Evolutionary conservation across 2,329 filamentous ascomycete species (phyloP), one percentile per base, ranked within the genome.

Genomic region (Ceratocystis colombiana): DNA sequence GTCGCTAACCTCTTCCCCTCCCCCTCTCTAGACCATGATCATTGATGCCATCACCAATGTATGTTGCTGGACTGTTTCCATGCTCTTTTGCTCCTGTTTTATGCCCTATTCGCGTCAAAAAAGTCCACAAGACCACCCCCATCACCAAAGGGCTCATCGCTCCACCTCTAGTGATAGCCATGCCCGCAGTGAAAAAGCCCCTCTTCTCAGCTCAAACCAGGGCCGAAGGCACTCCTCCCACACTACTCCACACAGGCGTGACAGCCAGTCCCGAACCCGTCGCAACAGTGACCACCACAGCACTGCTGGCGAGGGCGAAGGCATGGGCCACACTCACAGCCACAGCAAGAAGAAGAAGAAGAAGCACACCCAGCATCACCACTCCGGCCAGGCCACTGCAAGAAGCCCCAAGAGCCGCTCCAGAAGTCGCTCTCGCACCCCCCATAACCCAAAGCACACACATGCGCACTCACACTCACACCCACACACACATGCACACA

Each of bases 21-120:
- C 17, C n/a, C 25, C 50, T 1, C 45, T 69, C 45, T 68, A 85
- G 82, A 82, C 84, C 72, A 85, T 85, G 82, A 85, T 85, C 73
- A 82, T 79, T 64, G 82, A 85, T 73, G 82, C 81, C 65, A 85
- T 85, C 73, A 75, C 83, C 73, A 78, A 79, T 76, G 82, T 85
- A 84, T 74, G 78, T 80, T 71, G 50, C 71, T 69, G 64, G 71
- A 71, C 71, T 72, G 22, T 50, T 22, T 46, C 57, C 41, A 17
- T 46, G 65, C 46, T 66, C 10, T 71, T 48, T 15, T 30, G 37
- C n/a, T 46, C 20, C 72, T 70, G 66, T 68, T 71, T 72, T 71
- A 71, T 74, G 75, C 77, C 77, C 77, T 77, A 76, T 70, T 68
- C 69, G 61, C 50, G 50, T 28, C 50, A 12, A 6, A 50, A 22